phyloP scores from a whole-genome alignment of 2,329 filamentous ascomycete genomes.

The Colletotrichum salicis region DNA sequence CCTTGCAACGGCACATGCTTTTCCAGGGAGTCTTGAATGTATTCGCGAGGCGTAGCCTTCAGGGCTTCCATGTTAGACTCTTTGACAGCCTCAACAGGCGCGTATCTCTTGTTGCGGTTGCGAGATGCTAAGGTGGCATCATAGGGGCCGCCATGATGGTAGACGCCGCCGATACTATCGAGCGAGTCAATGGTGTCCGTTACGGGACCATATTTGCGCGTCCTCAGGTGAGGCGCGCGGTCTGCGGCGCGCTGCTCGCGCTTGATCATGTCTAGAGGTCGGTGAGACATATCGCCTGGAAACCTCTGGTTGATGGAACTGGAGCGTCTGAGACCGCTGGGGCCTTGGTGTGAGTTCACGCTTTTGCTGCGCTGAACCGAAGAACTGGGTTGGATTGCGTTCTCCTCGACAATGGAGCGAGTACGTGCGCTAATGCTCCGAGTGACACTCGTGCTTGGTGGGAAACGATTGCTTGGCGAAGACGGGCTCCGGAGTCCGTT shows the following conservation, averaged over 20 bases:
- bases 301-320: constrained; percentile 67
- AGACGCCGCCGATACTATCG: constrained; percentile 74
- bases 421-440: constrained; percentile 41
- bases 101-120: constrained; percentile 71
- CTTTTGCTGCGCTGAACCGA: constrained; percentile 29
- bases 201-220: constrained; percentile 71
- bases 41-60: constrained; percentile 82
- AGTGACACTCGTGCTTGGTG: constrained; percentile 46
- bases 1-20: constrained; percentile 85
- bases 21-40: constrained; percentile 77
- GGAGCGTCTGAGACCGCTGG: constrained; percentile 38
- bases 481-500: constrained; percentile 43
- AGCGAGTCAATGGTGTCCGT: constrained; percentile 85
- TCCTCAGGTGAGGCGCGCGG: constrained; percentile 72
- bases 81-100: constrained; percentile 81
- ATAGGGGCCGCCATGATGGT: constrained; percentile 92
- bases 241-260: constrained; percentile 73
- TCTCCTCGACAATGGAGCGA: constrained; percentile 18
- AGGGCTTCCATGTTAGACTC: constrained; percentile 81
- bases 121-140: constrained; percentile 82
- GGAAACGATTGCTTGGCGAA: constrained; percentile 29
- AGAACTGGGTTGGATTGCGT: not conserved
- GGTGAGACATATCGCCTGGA: constrained; percentile 71
- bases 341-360: constrained; percentile 21
- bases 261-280: constrained; percentile 74